A percentile compares a stretch with the other conserved stretches of the same genome.
Evolutionary conservation across 2,329 filamentous ascomycete genomes (phyloP).

Genomic region (Aspergillus phoenicis): DNA sequence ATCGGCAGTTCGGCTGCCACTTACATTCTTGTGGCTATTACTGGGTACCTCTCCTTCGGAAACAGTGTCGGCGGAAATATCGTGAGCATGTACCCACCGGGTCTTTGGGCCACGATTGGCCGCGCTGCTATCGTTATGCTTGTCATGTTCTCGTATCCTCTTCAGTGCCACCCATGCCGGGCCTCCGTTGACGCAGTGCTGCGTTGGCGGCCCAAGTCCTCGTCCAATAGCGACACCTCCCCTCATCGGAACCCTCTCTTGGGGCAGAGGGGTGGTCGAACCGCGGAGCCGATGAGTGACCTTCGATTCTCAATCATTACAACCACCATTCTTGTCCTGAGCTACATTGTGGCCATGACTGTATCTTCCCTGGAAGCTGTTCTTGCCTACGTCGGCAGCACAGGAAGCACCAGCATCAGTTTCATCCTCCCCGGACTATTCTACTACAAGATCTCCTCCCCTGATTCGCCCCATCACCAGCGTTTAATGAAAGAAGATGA

Average conservation of each 20-base stretch:
- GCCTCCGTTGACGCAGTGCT: slow-evolving; percentile 94
- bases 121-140: slow-evolving; percentile 94
- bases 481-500: slow-evolving; percentile 89
- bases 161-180: slow-evolving; percentile 93
- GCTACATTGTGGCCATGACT: slow-evolving; percentile 86
- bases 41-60: slow-evolving; percentile 93
- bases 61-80: slow-evolving; percentile 90
- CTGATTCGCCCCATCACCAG: slow-evolving; percentile 83
- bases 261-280: slow-evolving; percentile 42
- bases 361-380: slow-evolving; percentile 88
- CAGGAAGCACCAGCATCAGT: slow-evolving; percentile 90
- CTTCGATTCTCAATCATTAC: slow-evolving; percentile 87
- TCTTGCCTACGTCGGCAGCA: slow-evolving; percentile 91
- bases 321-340: slow-evolving; percentile 78
- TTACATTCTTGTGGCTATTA: slow-evolving; percentile 90
- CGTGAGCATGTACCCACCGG: slow-evolving; percentile 82
- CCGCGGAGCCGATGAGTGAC: slow-evolving; percentile 73
- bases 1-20: slow-evolving; percentile 86
- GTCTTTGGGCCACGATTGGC: slow-evolving; percentile 83
- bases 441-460: slow-evolving; percentile 96
- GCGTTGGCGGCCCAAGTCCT: slow-evolving; percentile 73
- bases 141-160: slow-evolving; percentile 92
- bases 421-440: slow-evolving; percentile 96
- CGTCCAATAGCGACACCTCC: slow-evolving; percentile 43
- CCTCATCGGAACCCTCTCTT: slow-evolving; percentile 49